Conservation (phyloP, 805 yeast species). For the Wickerhamiella brachini region DNA sequence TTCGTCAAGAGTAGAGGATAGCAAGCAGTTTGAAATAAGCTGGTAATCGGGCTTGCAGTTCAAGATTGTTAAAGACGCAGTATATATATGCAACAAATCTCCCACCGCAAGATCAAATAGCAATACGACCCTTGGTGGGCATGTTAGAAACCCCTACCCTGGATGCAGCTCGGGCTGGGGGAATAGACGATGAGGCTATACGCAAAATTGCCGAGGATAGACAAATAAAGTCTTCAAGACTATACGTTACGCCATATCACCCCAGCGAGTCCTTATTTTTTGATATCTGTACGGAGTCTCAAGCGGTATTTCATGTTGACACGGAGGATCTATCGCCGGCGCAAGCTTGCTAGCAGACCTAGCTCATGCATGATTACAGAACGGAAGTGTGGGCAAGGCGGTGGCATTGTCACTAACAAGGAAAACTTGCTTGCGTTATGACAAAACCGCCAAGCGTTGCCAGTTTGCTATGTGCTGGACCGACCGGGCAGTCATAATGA, state of each 20-base stretch:
- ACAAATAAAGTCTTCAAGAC: too few species aligned
- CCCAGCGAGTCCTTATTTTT: too few species aligned
- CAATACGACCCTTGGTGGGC: background rate
- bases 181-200: background rate
- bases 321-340: background rate
- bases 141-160: background rate
- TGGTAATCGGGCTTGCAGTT: too few species aligned
- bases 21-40: too few species aligned
- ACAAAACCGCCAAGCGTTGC: too few species aligned
- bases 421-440: background rate
- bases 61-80: background rate
- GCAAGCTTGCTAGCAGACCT: background rate
- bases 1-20: background rate
- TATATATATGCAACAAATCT: background rate
- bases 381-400: background rate
- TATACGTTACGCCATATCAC: too few species aligned
- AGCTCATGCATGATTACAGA: background rate
- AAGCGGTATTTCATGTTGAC: too few species aligned
- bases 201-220: too few species aligned
- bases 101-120: background rate
- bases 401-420: background rate
- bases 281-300: too few species aligned
- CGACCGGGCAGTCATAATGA: too few species aligned
- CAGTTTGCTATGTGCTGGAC: too few species aligned
- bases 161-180: background rate